Evolutionary conservation across 345 rosid species (phyloP).

Genomic region (Theobroma cacao): DNA sequence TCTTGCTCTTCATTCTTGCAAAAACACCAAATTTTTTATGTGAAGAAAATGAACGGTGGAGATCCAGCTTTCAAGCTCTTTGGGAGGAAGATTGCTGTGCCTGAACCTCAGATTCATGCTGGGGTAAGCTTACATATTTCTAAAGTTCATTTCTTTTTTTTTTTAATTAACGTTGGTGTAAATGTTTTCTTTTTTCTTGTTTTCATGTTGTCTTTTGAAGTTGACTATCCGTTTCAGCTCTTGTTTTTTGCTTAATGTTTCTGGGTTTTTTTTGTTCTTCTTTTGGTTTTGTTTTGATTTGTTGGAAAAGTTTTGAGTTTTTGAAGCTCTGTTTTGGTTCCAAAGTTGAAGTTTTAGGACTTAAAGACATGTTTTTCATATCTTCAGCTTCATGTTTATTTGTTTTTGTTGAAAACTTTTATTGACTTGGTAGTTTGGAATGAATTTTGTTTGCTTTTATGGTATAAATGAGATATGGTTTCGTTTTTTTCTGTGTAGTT

Average conservation of each 20-base stretch:
- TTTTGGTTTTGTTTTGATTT: background rate
- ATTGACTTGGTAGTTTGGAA: background rate
- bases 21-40: background rate
- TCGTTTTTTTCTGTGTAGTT: background rate
- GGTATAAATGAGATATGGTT: background rate
- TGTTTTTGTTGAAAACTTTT: background rate
- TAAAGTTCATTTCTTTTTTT: background rate
- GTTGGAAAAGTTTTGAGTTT: background rate
- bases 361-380: background rate
- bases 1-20: slow-evolving; percentile 23
- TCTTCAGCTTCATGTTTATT: background rate
- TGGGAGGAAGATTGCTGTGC: slow-evolving; percentile 64
- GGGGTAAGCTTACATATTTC: background rate
- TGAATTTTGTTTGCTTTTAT: slow-evolving; percentile 1
- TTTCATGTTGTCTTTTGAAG: background rate
- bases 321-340: background rate
- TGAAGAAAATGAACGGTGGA: slow-evolving; percentile 28
- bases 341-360: background rate
- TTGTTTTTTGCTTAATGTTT: background rate
- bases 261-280: background rate
- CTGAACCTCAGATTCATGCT: slow-evolving; percentile 44
- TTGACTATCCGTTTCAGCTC: background rate
- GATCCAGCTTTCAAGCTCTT: slow-evolving; percentile 74
- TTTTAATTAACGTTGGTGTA: background rate
- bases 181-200: background rate